phyloP scores from a whole-genome alignment of 495 filamentous ascomycete genomes.

The Hypoxylon intermedium region DNA sequence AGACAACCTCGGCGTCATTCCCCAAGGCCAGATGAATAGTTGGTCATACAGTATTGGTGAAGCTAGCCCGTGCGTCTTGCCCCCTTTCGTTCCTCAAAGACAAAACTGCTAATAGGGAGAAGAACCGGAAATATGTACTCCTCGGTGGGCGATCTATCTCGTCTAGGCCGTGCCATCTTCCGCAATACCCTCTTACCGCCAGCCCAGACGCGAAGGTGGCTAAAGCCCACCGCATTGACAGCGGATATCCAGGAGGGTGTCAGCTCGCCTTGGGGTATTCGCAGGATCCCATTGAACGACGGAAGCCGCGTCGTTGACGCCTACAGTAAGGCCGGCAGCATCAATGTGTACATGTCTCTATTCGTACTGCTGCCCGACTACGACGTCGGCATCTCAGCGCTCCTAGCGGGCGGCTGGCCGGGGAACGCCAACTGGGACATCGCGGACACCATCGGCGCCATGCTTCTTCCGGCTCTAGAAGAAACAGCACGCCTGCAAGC shows the following conservation, averaged over 20 bases:
- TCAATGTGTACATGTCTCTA: conserved; percentile 57
- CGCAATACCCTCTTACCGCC: conserved; percentile 54
- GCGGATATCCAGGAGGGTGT: conserved; percentile 54
- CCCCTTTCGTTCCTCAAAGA: not conserved
- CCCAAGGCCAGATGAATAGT: conserved; percentile 38
- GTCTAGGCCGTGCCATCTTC: conserved; percentile 63
- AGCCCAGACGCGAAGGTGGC: conserved; percentile 60
- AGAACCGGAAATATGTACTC: conserved; percentile 67
- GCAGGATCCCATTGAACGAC: conserved; percentile 44
- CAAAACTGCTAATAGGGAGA: not conserved
- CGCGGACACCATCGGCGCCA: conserved; percentile 52
- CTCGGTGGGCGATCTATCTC: conserved; percentile 57
- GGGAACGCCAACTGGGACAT: conserved; percentile 58
- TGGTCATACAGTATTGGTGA: conserved; percentile 52
- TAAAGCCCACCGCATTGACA: conserved; percentile 61
- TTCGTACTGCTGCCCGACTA: conserved; percentile 62
- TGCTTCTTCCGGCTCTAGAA: conserved; percentile 54
- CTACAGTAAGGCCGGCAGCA: conserved; percentile 61
- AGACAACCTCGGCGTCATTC: conserved; percentile 43
- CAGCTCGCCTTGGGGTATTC: conserved; percentile 67
- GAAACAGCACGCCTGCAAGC: conserved; percentile 54
- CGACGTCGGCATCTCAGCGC: conserved; percentile 51
- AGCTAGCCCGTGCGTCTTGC: conserved; percentile 44
- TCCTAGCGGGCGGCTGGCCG: conserved; percentile 54
- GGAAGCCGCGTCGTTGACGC: conserved; percentile 60